Percentiles rank a stretch among this genome's conserved stretches.
These are phyloP conservation scores for Thelonectria discophora DNA, from an alignment of 2,329 filamentous ascomycete species.

Conservation along the genomic window DNA sequence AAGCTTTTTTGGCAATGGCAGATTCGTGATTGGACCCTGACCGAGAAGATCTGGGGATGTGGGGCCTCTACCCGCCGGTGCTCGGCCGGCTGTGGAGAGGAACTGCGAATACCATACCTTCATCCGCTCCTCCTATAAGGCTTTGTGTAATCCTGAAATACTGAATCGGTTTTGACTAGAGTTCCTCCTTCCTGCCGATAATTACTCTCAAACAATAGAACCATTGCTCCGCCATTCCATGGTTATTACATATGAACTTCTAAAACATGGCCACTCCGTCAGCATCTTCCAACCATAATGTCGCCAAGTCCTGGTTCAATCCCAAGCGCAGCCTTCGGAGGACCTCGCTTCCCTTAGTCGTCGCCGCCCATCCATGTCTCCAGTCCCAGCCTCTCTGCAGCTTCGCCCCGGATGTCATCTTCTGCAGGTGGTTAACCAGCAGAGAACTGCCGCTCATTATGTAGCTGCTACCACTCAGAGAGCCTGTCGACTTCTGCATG, in stretches of 20 bases:
- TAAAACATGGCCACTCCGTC: constrained; percentile 61
- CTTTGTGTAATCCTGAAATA: constrained; percentile 4
- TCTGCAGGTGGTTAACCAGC: constrained; percentile 69
- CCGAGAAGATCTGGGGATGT: constrained; percentile 38
- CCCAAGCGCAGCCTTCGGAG: constrained; percentile 76
- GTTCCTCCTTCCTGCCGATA: background rate
- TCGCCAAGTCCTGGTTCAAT: constrained; percentile 77
- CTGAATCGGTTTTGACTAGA: background rate
- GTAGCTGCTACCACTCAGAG: constrained; percentile 68
- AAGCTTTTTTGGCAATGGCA: constrained; percentile 47
- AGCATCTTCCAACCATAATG: constrained; percentile 73
- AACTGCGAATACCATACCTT: background rate
- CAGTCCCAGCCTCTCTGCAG: constrained; percentile 77
- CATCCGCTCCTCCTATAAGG: background rate
- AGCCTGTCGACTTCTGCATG: constrained; percentile 66
- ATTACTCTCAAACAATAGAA: background rate
- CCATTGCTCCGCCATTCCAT: background rate
- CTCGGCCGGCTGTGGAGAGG: constrained; percentile 13
- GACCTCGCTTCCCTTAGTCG: constrained; percentile 73
- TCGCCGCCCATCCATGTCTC: constrained; percentile 77
- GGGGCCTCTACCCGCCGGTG: constrained; percentile 30
- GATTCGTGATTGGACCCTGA: constrained; percentile 48
- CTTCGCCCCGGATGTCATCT: constrained; percentile 63
- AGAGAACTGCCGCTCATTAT: constrained; percentile 79
- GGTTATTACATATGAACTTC: background rate